A percentile compares a stretch with the other conserved stretches of the same genome.
These are phyloP conservation scores for Mycena vitilis DNA, from an alignment of 768 basidiomycete species.

Conservation along the genomic window DNA sequence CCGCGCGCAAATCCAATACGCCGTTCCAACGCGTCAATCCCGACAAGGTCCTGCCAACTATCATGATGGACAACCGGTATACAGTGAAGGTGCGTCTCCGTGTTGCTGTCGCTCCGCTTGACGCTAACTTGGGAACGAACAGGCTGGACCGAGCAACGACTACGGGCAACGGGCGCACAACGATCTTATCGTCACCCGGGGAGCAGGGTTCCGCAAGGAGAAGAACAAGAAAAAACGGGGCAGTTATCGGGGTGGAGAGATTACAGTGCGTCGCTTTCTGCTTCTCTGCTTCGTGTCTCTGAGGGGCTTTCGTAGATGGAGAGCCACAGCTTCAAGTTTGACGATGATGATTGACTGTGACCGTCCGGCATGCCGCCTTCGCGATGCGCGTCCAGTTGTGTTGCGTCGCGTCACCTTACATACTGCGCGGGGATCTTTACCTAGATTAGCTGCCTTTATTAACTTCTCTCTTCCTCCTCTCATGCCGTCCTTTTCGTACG, in stretches of 20 bases:
- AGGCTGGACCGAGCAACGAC: slow-evolving; percentile 79
- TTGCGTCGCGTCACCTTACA: too few species aligned
- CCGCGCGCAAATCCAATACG: slow-evolving; percentile 58
- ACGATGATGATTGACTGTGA: neutral
- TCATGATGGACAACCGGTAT: slow-evolving; percentile 79
- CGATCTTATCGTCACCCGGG: slow-evolving; percentile 93
- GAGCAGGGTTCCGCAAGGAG: slow-evolving; percentile 96
- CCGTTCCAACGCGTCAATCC: slow-evolving; percentile 87
- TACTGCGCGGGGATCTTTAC: too few species aligned
- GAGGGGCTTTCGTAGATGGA: slow-evolving; percentile 62
- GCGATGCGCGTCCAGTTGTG: too few species aligned
- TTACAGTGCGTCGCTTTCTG: slow-evolving; percentile 71
- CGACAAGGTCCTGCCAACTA: slow-evolving; percentile 58
- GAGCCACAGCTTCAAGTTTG: slow-evolving; percentile 90
- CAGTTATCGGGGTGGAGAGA: slow-evolving; percentile 93
- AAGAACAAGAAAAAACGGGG: slow-evolving; percentile 99
- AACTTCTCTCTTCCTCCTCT: too few species aligned
- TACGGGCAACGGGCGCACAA: slow-evolving; percentile 89
- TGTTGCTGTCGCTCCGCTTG: neutral
- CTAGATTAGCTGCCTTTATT: too few species aligned
- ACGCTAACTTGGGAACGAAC: slow-evolving; percentile 3
- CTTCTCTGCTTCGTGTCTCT: neutral
- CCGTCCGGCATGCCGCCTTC: too few species aligned
- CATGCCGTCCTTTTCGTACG: too few species aligned
- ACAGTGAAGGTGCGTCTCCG: slow-evolving; percentile 72